Evolutionary conservation across 108 stramenopile genomes (phyloP).

Genomic region (Bacterosira constricta): DNA sequence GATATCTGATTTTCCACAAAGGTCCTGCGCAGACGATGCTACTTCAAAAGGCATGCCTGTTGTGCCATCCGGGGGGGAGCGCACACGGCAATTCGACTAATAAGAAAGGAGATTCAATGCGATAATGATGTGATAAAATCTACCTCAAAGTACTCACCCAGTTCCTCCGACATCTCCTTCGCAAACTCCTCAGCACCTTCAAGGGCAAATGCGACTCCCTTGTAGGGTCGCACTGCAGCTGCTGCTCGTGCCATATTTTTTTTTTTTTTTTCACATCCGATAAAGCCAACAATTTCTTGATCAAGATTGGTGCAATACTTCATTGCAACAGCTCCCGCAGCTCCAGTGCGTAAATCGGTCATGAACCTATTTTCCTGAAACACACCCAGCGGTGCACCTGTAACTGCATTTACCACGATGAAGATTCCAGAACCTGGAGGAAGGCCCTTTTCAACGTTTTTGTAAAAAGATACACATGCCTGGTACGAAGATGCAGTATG

Average conservation of each 20-base stretch:
- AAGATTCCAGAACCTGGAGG: conserved; percentile 92
- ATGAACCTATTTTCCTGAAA: conserved; percentile 95
- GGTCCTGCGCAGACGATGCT: conserved; percentile 71
- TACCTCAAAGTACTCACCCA: conserved; percentile 80
- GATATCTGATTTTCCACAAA: conserved; percentile 74
- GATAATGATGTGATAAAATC: no score
- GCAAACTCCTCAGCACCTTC: conserved; percentile 82
- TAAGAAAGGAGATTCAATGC: no score
- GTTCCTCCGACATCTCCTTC: conserved; percentile 76
- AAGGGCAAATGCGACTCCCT: conserved; percentile 78
- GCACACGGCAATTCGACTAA: no score
- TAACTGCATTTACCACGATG: conserved; percentile 90
- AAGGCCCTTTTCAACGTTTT: conserved; percentile 84
- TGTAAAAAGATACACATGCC: conserved; percentile 93
- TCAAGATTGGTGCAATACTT: conserved; percentile 79
- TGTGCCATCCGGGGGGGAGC: no score
- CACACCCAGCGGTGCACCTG: conserved; percentile 87
- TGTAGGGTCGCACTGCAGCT: conserved; percentile 78
- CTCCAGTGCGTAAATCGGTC: conserved; percentile 95
- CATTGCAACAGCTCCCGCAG: conserved; percentile 89
- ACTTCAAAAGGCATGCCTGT: conserved; percentile 82
- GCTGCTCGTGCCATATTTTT: conserved; percentile 91
- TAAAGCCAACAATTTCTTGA: conserved; percentile 84
- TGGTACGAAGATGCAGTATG: not conserved
- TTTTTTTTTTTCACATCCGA: conserved; percentile 90